These are phyloP conservation scores for Aspergillus neoniger DNA, from an alignment of 2,329 filamentous ascomycete genomes.

Conservation along the genomic window DNA sequence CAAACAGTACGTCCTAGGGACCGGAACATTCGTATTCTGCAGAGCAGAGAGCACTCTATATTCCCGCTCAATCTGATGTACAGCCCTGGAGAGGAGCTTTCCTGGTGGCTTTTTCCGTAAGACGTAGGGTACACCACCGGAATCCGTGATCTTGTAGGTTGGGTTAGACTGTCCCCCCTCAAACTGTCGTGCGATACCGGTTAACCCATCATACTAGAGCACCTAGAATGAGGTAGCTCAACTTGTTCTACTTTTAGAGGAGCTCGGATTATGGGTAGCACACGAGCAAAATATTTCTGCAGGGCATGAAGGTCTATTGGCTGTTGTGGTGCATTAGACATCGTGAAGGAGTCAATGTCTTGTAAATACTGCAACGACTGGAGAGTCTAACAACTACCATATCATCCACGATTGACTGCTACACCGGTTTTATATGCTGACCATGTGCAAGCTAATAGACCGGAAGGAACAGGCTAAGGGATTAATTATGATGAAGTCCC, in stretches of 20 bases:
- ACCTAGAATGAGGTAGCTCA: neutral
- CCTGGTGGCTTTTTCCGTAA: constrained; percentile 7
- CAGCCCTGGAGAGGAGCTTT: neutral
- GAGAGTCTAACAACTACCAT: too few relatives aligned
- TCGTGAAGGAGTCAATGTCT: too few relatives aligned
- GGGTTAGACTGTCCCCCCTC: constrained; percentile 8
- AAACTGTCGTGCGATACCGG: neutral
- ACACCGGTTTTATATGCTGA: too few relatives aligned
- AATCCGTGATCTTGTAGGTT: neutral
- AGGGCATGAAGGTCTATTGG: neutral
- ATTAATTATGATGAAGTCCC: too few relatives aligned
- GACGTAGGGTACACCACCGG: neutral
- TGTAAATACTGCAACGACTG: too few relatives aligned
- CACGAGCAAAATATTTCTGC: neutral
- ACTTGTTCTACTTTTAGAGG: neutral
- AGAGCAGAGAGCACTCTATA: neutral
- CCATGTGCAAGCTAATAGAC: too few relatives aligned
- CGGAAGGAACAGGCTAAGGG: too few relatives aligned
- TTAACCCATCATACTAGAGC: too few relatives aligned
- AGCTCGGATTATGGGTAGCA: neutral
- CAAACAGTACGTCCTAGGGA: neutral
- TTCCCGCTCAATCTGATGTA: constrained; percentile 1
- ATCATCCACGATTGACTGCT: too few relatives aligned
- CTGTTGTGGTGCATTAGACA: neutral
- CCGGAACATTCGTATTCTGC: neutral